These are phyloP conservation scores for Microdochium nivale DNA, from an alignment of 2,329 filamentous ascomycete species.

Conservation along the genomic window DNA sequence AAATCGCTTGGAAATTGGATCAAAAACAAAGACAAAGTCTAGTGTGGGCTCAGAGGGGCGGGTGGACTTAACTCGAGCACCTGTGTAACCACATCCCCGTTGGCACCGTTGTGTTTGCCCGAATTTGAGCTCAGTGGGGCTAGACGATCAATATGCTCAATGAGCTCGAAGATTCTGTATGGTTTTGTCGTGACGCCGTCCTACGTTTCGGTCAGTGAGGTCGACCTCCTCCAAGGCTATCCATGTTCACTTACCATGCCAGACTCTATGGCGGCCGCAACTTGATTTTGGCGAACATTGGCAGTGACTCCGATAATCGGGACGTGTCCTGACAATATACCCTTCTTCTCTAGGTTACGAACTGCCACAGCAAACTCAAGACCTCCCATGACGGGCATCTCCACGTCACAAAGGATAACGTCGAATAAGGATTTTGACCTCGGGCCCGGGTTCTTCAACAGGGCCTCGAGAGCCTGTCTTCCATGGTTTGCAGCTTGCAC, in stretches of 20 bases:
- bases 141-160: conserved; percentile 14
- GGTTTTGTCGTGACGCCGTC: conserved; percentile 19
- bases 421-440: conserved; percentile 7
- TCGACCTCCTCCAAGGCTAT: background rate
- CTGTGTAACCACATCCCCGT: background rate
- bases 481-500: conserved; percentile 50
- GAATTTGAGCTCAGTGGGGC: conserved; percentile 1
- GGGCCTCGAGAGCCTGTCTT: conserved; percentile 39
- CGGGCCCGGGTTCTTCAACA: conserved; percentile 1
- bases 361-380: conserved; percentile 14
- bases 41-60: background rate
- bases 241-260: conserved; percentile 13
- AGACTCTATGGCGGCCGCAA: conserved; percentile 13
- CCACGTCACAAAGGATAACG: conserved; percentile 17
- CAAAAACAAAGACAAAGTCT: background rate
- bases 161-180: conserved; percentile 16
- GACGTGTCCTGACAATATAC: conserved; percentile 10
- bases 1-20: no score
- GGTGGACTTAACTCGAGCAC: background rate
- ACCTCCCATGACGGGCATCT: conserved; percentile 19
- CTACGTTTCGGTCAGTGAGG: conserved; percentile 7
- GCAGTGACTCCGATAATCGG: conserved; percentile 18
- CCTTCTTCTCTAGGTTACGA: conserved; percentile 9
- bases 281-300: conserved; percentile 16
- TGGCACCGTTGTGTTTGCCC: background rate